phyloP scores from a whole-genome alignment of 1,139 yeast genomes.

The Blastobotrys capitulatus region DNA sequence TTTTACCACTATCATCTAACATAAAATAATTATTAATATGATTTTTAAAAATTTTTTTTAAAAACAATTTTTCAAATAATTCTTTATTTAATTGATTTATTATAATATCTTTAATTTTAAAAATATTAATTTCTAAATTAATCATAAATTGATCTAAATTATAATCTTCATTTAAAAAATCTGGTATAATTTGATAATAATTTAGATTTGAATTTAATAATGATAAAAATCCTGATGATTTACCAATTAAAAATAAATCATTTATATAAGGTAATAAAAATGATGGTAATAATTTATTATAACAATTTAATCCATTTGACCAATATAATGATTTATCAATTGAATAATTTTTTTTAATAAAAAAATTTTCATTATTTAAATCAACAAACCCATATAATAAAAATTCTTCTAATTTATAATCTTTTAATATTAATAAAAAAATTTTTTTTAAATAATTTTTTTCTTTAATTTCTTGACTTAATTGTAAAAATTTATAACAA shows the following conservation, averaged over 20 bases:
- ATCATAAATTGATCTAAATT: slow-evolving; percentile 1
- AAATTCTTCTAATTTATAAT: not conserved
- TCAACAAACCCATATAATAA: not conserved
- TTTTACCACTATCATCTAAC: slow-evolving; percentile 13
- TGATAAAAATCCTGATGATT: not conserved
- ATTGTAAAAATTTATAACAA: slow-evolving; percentile 9
- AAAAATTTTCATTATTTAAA: not conserved
- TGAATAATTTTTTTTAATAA: not conserved
- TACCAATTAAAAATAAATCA: not conserved
- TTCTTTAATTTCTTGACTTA: not conserved
- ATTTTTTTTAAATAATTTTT: not conserved
- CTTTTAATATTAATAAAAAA: not conserved
- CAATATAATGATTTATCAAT: not conserved
- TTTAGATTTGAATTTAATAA: not conserved
- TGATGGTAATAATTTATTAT: not conserved
- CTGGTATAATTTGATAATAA: not conserved
- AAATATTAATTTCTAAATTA: not conserved
- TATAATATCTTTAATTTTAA: not conserved
- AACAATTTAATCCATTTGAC: not conserved
- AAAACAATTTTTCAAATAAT: not conserved
- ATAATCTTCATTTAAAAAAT: too few relatives aligned
- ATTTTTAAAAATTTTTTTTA: not conserved
- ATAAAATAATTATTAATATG: slow-evolving; percentile 16
- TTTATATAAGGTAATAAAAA: not conserved
- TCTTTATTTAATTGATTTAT: not conserved